Base-by-base conservation (phyloP, 2,329 filamentous ascomycete genomes). In the Rugonectria rugulosa region DNA sequence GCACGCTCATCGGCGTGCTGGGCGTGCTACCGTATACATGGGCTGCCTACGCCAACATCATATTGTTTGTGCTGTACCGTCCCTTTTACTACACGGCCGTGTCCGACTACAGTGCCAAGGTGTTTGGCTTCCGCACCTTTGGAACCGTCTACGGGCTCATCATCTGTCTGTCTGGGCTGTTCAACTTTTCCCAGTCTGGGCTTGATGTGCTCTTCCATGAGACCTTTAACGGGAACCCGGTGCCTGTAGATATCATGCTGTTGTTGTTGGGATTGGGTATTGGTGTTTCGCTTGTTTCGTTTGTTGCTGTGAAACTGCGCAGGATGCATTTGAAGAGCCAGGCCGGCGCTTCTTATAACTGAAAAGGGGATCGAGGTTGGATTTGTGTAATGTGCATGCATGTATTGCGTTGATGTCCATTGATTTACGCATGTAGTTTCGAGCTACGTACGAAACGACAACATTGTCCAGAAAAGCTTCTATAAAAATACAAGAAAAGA, bases 61-160 rank as follows among this genome's bases (percentile, higher is more conserved):
- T 81, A 40, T 81, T 97, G 9, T 96, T 97, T 68, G 90, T 95
- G 10, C 73, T 96, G 19, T 93, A 95, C 68, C 85, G 92, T 0
- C 92, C 93, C 0, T 87, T 97, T 24, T 97, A 96, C 75, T 97
- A 97, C 76, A 96, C 92, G 0, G 87, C 91, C 7, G 90, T 97
- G 54, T 94, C 89, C 55, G 92, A 97, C 75, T 96, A 96, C 72
- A 85, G 86, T 17, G 92, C 91, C 57, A 96, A 96, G 75, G 92
- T 97, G 29, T 97, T 97, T 71, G 92, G 92, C 14, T 96, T 96
- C 75, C 83, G 87, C 57, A 96, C 92, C 0, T 97, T 97, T 65
- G 93, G 92, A 40, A 96, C 91, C 53, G 92, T 97, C n/a, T 97
- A 97, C 73, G 92, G 92, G 10, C 81, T 93, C 17, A 90, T 96